Evolutionary conservation across 2,329 filamentous ascomycete genomes (phyloP).

Genomic region (Calonectria leucothoes): DNA sequence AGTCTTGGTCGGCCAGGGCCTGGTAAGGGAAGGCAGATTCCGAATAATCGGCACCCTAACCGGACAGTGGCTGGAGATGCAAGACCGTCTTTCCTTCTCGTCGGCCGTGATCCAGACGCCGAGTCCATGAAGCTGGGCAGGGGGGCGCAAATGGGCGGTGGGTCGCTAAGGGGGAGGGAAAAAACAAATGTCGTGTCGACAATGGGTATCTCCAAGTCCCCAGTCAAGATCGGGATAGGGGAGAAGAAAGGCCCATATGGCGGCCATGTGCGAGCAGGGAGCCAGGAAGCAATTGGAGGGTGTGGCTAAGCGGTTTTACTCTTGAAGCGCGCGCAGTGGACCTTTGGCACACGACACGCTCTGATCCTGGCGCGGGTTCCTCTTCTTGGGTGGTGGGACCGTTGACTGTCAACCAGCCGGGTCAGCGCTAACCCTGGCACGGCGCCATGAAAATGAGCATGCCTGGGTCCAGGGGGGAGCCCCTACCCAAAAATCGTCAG

Average conservation of each 20-base stretch:
- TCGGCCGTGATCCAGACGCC: slow-evolving; percentile 19
- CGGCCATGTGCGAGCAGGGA: slow-evolving; percentile 35
- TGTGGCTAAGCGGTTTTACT: slow-evolving; percentile 31
- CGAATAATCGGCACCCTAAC: slow-evolving; percentile 31
- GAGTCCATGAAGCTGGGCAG: slow-evolving; percentile 1
- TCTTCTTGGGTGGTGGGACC: slow-evolving; percentile 36
- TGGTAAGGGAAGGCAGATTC: slow-evolving; percentile 30
- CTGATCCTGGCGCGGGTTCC: slow-evolving; percentile 25
- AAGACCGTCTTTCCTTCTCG: slow-evolving; percentile 15
- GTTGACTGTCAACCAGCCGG: slow-evolving; percentile 38
- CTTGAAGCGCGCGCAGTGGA: slow-evolving; percentile 26
- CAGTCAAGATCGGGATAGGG: slow-evolving; percentile 28
- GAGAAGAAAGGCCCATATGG: slow-evolving; percentile 29
- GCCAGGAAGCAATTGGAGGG: slow-evolving; percentile 26
- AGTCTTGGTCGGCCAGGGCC: slow-evolving; percentile 33
- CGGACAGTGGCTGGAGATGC: slow-evolving; percentile 23
- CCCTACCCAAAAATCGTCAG: slow-evolving; percentile 15
- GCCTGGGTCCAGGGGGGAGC: slow-evolving; percentile 30
- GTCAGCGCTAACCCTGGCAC: slow-evolving; percentile 37
- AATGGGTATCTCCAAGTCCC: slow-evolving; percentile 28
- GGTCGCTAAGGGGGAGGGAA: slow-evolving; percentile 19
- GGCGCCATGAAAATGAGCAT: slow-evolving; percentile 32
- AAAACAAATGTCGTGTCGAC: slow-evolving; percentile 22
- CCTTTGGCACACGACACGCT: slow-evolving; percentile 34
- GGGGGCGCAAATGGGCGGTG: slow-evolving; percentile 7